Base-by-base conservation (phyloP, 2,329 filamentous ascomycete species). In the Alternaria viburni region DNA sequence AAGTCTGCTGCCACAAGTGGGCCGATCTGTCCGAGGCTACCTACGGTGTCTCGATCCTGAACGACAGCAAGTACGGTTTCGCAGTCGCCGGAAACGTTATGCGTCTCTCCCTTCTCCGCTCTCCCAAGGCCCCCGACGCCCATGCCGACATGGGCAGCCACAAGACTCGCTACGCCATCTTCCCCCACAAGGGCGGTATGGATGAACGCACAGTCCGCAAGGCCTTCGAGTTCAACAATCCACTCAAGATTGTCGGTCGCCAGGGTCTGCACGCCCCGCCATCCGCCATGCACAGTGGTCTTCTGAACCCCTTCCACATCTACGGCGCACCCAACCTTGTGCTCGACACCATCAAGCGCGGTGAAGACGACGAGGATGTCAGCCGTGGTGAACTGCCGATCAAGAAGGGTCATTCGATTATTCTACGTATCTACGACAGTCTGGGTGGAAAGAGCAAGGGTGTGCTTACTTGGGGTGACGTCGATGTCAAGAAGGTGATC, bases 51-150 rank as follows among this genome's bases (percentile, higher is more conserved):
- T 95, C 92, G 3, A 92, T 98, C 66, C 86, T 98, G 62, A 98
- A 98, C 76, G 94, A 98, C 80, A 93, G 90, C 82, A 97, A 97
- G 80, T 98, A 97, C 77, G 95, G 95, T 17, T 98, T 98, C 77
- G 95, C 95, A 21, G 97, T 93, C 13, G 89, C 87, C 50, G 95
- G 95, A 46, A 96, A 91, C 76, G 80, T 93, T 59, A 98, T 98
- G 95, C 89, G 95, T 5, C 85, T 98, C 10, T 94, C 91, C 13
- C 86, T 98, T 19, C 86, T 97, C 17, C 90, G 95, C 44, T 90
- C 93, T 6, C 92, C 95, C 21, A 98, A 98, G 78, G 94, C 95
- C 0, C 95, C 95, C 1, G 95, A 98, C 78, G 93, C 89, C 6
- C 90, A 97, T 74, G 95, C 95, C 44, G 95, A 98, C 77, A 97